These are phyloP conservation scores for Butyriboletus loyo DNA, from an alignment of 768 basidiomycete species.

Conservation along the genomic window DNA sequence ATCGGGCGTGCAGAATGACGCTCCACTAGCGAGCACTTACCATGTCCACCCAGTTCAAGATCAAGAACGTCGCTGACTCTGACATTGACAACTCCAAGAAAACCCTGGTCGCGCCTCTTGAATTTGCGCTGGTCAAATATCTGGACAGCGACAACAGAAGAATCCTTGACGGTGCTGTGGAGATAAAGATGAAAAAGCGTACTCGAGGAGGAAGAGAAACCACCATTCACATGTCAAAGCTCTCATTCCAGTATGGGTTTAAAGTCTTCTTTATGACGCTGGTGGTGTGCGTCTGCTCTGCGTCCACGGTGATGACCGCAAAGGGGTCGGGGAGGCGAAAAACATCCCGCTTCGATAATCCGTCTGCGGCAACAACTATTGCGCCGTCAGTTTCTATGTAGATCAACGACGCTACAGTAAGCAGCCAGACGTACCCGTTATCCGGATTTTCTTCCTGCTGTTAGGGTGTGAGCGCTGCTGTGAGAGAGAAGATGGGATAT, in stretches of 20 bases:
- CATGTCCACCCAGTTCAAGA: constrained; percentile 88
- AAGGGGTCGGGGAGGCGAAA: constrained; percentile 97
- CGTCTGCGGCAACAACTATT: constrained; percentile 92
- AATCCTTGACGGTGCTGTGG: constrained; percentile 87
- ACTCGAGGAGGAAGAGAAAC: not conserved
- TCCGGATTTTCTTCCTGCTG: constrained; percentile 70
- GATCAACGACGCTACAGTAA: not conserved
- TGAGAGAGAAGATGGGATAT: not conserved
- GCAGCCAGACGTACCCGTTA: constrained; percentile 54
- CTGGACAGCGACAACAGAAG: constrained; percentile 96
- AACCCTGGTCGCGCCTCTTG: constrained; percentile 97
- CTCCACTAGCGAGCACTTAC: constrained; percentile 46
- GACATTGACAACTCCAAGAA: constrained; percentile 96
- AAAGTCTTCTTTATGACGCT: constrained; percentile 95
- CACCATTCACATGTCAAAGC: constrained; percentile 85
- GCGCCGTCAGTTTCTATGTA: constrained; percentile 4
- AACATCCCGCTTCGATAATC: constrained; percentile 90
- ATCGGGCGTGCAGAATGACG: not conserved
- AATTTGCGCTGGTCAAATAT: constrained; percentile 99
- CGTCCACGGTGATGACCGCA: constrained; percentile 97
- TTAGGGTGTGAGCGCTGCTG: constrained; percentile 11
- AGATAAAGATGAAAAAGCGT: constrained; percentile 5
- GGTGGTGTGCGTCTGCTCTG: constrained; percentile 95
- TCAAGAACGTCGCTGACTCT: constrained; percentile 88
- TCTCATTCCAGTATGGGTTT: constrained; percentile 97